phyloP scores from a whole-genome alignment of 768 basidiomycete genomes.

The Rhodocollybia butyracea region DNA sequence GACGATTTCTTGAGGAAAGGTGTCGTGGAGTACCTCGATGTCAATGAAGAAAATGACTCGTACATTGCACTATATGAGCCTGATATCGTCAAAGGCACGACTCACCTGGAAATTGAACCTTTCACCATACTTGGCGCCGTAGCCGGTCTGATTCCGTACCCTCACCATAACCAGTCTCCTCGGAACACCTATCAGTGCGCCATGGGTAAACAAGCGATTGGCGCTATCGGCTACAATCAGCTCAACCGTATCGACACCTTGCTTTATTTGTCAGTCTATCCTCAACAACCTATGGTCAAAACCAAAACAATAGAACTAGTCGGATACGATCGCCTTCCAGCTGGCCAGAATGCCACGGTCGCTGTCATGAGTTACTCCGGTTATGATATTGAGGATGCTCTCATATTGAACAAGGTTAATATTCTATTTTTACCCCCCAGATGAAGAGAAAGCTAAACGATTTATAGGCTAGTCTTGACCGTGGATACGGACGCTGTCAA shows the following conservation, averaged over 20 bases:
- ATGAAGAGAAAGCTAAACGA: background rate
- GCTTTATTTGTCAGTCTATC: slow-evolving; percentile 96
- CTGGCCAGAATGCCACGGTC: slow-evolving; percentile 97
- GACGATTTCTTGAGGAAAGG: slow-evolving; percentile 93
- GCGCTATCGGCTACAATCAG: slow-evolving; percentile 97
- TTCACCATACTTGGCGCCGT: slow-evolving; percentile 98
- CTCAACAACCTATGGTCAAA: slow-evolving; percentile 99
- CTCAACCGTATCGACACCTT: slow-evolving; percentile 96
- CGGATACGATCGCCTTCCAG: slow-evolving; percentile 94
- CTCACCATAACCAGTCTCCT: slow-evolving; percentile 98
- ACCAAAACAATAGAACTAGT: slow-evolving; percentile 97
- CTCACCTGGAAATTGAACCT: slow-evolving; percentile 97
- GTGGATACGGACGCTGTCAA: slow-evolving; percentile 97
- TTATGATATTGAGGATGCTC: slow-evolving; percentile 98
- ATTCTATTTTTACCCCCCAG: slow-evolving; percentile 1
- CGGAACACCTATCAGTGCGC: slow-evolving; percentile 99
- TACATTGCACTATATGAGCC: slow-evolving; percentile 93
- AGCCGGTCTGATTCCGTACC: slow-evolving; percentile 97
- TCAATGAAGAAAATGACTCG: slow-evolving; percentile 98
- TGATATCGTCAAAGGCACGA: slow-evolving; percentile 77
- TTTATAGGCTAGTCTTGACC: slow-evolving; percentile 87
- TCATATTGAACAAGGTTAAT: slow-evolving; percentile 86
- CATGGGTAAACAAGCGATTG: slow-evolving; percentile 99
- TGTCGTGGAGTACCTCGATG: slow-evolving; percentile 96
- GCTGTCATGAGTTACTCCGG: slow-evolving; percentile 99